A percentile compares a stretch with the other conserved stretches of the same genome.
Conservation (phyloP, 805 yeast genomes). For the Crinitomyces ghanaensis region DNA sequence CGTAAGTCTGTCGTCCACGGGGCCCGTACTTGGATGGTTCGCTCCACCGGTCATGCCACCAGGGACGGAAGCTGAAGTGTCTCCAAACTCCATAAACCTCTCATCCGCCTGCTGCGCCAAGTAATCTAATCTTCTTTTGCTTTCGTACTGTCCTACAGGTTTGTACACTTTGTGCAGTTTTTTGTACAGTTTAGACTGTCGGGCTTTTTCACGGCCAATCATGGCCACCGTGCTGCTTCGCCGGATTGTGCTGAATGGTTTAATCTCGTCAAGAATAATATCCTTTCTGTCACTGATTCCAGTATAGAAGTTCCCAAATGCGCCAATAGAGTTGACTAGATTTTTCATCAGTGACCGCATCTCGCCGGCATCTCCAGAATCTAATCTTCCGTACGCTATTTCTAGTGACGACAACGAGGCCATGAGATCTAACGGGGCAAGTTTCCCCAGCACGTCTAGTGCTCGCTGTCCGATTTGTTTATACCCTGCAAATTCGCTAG, state of each 20-base stretch:
- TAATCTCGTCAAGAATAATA: not conserved
- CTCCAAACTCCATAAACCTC: too few species aligned
- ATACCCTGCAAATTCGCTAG: conserved; percentile 4
- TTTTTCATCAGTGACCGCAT: conserved; percentile 14
- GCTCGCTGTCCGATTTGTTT: conserved; percentile 1
- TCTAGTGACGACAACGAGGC: conserved; percentile 13
- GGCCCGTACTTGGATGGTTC: too few species aligned
- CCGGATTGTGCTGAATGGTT: conserved; percentile 1
- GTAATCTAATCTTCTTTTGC: conserved; percentile 1
- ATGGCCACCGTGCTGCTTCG: conserved; percentile 1
- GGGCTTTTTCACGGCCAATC: not conserved
- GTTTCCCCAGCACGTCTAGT: conserved; percentile 11
- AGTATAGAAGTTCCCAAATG: conserved; percentile 16
- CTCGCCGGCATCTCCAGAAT: conserved; percentile 19
- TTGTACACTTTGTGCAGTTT: conserved; percentile 11
- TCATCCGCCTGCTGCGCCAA: too few species aligned
- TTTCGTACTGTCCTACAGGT: conserved; percentile 14
- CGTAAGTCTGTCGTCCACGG: conserved; percentile 2
- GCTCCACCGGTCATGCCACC: too few species aligned
- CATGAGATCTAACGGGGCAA: conserved; percentile 7
- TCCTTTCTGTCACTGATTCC: conserved; percentile 10
- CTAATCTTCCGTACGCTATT: conserved; percentile 18
- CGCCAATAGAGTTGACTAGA: conserved; percentile 14
- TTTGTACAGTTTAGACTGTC: conserved; percentile 1
- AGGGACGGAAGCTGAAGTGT: too few species aligned